phyloP scores from a whole-genome alignment of 768 basidiomycete species.

The Cyclocybe aegerita region DNA sequence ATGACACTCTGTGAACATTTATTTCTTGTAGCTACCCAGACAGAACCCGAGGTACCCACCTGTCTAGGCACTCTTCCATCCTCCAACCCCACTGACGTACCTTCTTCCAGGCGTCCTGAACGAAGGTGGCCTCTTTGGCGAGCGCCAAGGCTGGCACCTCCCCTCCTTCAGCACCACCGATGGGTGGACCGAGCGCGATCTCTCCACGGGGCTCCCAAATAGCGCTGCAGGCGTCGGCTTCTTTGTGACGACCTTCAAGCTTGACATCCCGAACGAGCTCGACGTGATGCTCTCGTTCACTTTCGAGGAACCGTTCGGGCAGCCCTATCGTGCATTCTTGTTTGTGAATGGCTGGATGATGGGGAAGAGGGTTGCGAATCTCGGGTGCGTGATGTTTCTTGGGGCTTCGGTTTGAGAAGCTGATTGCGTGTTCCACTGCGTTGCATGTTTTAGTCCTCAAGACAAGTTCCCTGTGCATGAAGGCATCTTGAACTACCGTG shows the following conservation, averaged over 20 bases:
- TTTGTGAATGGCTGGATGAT: conserved; percentile 92
- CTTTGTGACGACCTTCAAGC: conserved; percentile 72
- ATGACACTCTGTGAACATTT: neutral
- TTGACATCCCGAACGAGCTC: conserved; percentile 55
- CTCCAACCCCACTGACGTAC: neutral
- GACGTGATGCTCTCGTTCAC: conserved; percentile 74
- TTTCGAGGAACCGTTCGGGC: conserved; percentile 57
- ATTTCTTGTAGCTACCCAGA: conserved; percentile 61
- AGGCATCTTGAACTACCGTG: conserved; percentile 74
- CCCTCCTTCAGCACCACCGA: conserved; percentile 62
- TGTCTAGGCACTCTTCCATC: neutral
- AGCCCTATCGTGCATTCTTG: conserved; percentile 69
- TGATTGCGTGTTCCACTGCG: neutral
- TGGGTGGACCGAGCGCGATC: conserved; percentile 55
- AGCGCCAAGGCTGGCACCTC: conserved; percentile 73
- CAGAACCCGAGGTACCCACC: conserved; percentile 46
- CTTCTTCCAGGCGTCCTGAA: conserved; percentile 51
- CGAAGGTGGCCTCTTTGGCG: conserved; percentile 72
- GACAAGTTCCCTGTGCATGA: conserved; percentile 80
- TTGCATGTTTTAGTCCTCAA: conserved; percentile 54
- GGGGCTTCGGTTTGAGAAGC: neutral
- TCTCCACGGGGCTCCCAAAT: conserved; percentile 58
- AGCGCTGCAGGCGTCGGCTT: conserved; percentile 73
- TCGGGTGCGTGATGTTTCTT: conserved; percentile 45
- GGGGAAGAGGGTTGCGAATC: conserved; percentile 74